A percentile compares a stretch with the other conserved stretches of the same genome.
Conservation (phyloP, 75 land plant genomes). For the Sequoia sempervirens region DNA sequence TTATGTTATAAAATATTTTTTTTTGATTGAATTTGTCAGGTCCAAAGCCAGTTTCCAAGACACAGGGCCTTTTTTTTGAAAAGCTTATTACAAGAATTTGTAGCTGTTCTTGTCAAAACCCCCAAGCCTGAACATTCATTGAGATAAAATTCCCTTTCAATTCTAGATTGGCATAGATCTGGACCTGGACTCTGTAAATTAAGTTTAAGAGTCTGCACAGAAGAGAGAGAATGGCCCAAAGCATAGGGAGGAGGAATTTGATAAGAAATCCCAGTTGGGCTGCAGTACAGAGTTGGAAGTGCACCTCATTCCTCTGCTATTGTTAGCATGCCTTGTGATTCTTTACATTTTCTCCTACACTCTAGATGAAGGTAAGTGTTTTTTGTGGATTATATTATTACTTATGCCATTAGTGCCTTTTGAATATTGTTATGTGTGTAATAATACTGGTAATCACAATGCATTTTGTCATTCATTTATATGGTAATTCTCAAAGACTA, state of each 20-base stretch:
- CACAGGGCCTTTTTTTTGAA: too few relatives aligned
- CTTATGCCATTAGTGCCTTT: neutral
- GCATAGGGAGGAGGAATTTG: constrained; percentile 3
- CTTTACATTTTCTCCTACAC: constrained; percentile 23
- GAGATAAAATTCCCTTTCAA: too few relatives aligned
- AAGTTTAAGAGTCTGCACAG: neutral
- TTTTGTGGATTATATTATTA: neutral
- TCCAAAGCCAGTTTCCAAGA: neutral
- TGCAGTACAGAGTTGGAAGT: constrained; percentile 20
- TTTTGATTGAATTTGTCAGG: neutral
- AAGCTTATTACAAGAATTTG: too few relatives aligned
- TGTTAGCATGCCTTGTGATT: constrained; percentile 14
- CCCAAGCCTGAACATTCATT: too few relatives aligned
- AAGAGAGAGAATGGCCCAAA: constrained; percentile 1
- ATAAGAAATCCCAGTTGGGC: constrained; percentile 6
- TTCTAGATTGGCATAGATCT: neutral
- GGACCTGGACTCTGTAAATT: neutral
- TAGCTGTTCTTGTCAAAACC: too few relatives aligned
- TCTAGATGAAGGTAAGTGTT: constrained; percentile 12
- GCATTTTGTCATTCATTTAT: neutral
- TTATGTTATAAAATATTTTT: neutral
- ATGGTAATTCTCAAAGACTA: neutral
- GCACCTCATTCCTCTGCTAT: constrained; percentile 15
- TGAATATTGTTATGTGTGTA: neutral
- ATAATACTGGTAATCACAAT: neutral